Percentiles rank a stretch among this genome's conserved stretches.
phyloP scores from a whole-genome alignment of 805 yeast genomes.

The Phaffomyces antillensis region DNA sequence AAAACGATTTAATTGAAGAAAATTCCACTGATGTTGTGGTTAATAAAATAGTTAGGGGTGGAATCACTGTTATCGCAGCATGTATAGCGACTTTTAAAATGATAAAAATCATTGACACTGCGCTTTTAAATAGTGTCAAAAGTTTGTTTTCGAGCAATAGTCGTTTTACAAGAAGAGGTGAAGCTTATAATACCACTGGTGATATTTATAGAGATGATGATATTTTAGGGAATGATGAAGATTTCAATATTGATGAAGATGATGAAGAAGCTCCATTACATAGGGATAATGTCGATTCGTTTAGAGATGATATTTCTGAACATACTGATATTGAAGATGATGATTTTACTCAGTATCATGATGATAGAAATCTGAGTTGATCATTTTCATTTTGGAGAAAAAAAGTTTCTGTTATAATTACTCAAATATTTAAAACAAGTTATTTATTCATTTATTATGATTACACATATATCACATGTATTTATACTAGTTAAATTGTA shows the following conservation, averaged over 20 bases:
- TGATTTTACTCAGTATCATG: constrained; percentile 8
- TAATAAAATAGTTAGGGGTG: constrained; percentile 33
- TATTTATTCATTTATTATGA: background rate
- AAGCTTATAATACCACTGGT: constrained; percentile 13
- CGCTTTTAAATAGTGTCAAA: constrained; percentile 12
- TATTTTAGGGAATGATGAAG: constrained; percentile 20
- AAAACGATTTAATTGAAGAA: constrained; percentile 59
- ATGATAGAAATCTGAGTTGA: constrained; percentile 12
- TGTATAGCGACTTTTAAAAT: constrained; percentile 24
- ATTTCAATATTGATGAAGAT: constrained; percentile 19
- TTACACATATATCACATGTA: background rate
- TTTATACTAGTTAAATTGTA: background rate
- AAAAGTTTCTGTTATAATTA: no score
- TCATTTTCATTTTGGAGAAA: background rate
- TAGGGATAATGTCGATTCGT: background rate
- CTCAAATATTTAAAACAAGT: background rate
- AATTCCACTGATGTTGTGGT: constrained; percentile 50
- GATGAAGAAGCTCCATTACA: constrained; percentile 11
- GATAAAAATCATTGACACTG: constrained; percentile 21
- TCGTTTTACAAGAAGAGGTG: constrained; percentile 19
- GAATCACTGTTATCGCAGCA: constrained; percentile 28
- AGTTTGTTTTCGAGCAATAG: constrained; percentile 13
- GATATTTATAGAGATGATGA: constrained; percentile 20
- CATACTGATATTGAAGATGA: constrained; percentile 4
- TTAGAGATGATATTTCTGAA: constrained; percentile 6